Base-by-base conservation (phyloP, 164 flowering plant genomes). In the Vitis rupestris region DNA sequence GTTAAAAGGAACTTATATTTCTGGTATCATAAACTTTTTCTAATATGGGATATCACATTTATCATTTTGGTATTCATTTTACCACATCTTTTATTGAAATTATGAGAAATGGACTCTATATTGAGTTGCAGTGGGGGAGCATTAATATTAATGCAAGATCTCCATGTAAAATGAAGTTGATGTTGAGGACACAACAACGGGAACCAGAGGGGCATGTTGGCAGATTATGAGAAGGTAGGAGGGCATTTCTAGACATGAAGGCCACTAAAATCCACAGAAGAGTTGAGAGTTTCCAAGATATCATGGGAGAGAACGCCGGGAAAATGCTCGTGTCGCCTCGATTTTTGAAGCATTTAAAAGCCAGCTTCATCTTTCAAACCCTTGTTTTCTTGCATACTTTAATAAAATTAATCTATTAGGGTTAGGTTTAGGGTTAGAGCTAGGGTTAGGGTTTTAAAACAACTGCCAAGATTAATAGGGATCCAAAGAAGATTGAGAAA, bases 261-360 rank as follows among this genome's bases (percentile, higher is more conserved):
- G 6, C 64, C 84, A 79, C 80, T 81, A 79, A 72, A 79, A 83
- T 77, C 84, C 71, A 83, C 69, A 76, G 79, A 57, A 74, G 64
- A 13, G 17, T 73, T 73, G 79, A 71, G 77, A 66, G 72, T 82
- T 82, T 81, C 83, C 63, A 81, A 70, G 79, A 61, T 31, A 31
- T 31, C 69, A 69, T 83, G 85, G 87, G 85, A 84, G 85, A 75
- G 68, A 82, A 69, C 78, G 80, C 83, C 85, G 87, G 87, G 76
- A 73, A 79, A 79, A 78, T 82, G 85, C 85, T 80, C 86, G 84
- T 87, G 89, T 80, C 88, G 79, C 85, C 87, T 83, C 85, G 85
- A 82, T 77, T 31, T 31, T 70, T 72, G 50, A 66, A 70, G 62
- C 81, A 73, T 29, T 56, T 11, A 65, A 74, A 74, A 70, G 75